A percentile compares a stretch with the other conserved stretches of the same genome.
phyloP scores from a whole-genome alignment of 805 yeast genomes.

The Wickerhamomyces tratensis region DNA sequence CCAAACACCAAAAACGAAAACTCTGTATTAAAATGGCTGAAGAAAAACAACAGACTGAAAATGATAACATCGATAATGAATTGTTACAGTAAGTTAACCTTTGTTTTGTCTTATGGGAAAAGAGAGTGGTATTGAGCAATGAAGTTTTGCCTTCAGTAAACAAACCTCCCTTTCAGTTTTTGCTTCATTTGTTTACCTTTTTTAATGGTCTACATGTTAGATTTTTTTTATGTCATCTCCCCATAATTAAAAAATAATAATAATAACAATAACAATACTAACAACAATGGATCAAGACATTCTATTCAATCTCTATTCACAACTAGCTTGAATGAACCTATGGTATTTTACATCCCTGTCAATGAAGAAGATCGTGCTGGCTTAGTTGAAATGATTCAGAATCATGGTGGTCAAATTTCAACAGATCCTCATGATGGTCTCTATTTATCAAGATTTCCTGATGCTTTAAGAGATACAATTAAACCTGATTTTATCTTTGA shows the following conservation, averaged over 20 bases:
- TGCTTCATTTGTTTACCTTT: too few species aligned
- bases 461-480: slow-evolving; percentile 8
- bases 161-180: too few species aligned
- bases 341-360: slow-evolving; percentile 13
- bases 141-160: too few species aligned
- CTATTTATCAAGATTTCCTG: slow-evolving; percentile 11
- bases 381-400: slow-evolving; percentile 4
- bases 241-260: background rate
- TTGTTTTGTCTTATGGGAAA: background rate
- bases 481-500: slow-evolving; percentile 16
- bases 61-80: background rate
- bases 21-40: too few species aligned
- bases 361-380: slow-evolving; percentile 11
- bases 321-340: slow-evolving; percentile 2
- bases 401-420: slow-evolving; percentile 14
- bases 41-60: background rate
- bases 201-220: too few species aligned
- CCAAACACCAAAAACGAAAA: too few species aligned
- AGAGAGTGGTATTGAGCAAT: too few species aligned
- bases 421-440: slow-evolving; percentile 6
- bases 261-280: background rate
- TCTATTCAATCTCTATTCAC: background rate
- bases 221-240: too few species aligned
- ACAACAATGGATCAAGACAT: background rate
- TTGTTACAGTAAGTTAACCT: background rate